Evolutionary conservation across 345 rosid genomes (phyloP), one percentile per base, ranked within the genome.

Genomic region (Gossypium herbaceum): DNA sequence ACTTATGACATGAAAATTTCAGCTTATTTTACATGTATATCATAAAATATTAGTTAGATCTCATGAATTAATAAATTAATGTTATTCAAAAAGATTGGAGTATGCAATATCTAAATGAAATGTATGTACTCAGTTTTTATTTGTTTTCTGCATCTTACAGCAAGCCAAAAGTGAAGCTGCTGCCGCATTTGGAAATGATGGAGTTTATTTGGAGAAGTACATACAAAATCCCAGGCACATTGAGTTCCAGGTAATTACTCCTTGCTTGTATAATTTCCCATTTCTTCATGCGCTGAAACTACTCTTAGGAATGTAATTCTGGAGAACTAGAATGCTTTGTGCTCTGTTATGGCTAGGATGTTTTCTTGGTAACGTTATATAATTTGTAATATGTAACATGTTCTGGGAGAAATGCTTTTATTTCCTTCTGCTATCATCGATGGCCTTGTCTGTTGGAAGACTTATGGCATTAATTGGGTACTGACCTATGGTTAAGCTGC

Each of bases 141-240:
- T 61, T 71, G 24, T 15, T 25, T 76, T 72, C 64, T 74, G 66
- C 80, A 57, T 51, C 79, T 61, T 77, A 52, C 84, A 95, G 99
- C 97, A 91, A 92, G 99, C 99, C 66, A 95, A 95, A 84, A 90
- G 97, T 77, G 98, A 95, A 86, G 99, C 98, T 71, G 99, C 92
- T 19, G 99, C 97, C 47, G 98, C 99, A 76, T 95, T 95, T 76
- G 99, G 98, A 77, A 95, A 95, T 82, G 99, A 95, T 79, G 99
- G 99, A 81, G 89, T 85, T 84, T 95, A 95, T 87, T 79, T 95
- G 85, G 99, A 95, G 82, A 95, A 93, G 82, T 95, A 84, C 69
- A 85, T 95, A 68, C 96, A 88, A 80, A 95, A 95, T 81, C 99
- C 99, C 66, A 84, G 98, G 75, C 99, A 95, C 78, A 95, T 95